Conservation (phyloP, 2,329 filamentous ascomycete species). For the Colletotrichum cereale region DNA sequence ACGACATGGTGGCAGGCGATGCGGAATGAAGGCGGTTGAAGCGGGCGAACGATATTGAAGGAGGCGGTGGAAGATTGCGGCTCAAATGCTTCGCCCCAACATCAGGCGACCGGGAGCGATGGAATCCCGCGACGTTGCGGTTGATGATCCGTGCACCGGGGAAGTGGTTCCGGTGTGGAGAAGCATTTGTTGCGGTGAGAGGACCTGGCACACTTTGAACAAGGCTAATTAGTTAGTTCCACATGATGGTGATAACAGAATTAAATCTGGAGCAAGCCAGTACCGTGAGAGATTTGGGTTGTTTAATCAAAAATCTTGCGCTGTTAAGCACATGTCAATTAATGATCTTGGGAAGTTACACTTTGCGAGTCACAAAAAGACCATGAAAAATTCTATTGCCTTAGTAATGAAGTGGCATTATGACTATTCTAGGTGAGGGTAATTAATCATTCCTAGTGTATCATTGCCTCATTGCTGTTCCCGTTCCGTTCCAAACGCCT, state of each 20-base stretch:
- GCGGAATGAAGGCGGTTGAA: background rate
- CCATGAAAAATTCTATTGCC: no score
- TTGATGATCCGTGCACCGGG: constrained; percentile 25
- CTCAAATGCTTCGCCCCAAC: background rate
- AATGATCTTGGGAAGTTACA: no score
- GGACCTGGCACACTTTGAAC: no score
- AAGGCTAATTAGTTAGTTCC: background rate
- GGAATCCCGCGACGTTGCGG: constrained; percentile 5
- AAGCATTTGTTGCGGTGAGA: background rate
- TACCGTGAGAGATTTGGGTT: no score
- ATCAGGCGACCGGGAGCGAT: no score
- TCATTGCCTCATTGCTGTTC: constrained; percentile 36
- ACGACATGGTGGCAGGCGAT: constrained; percentile 40
- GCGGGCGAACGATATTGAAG: background rate
- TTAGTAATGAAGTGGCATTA: constrained; percentile 40
- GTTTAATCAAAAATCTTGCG: no score
- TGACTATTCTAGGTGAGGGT: constrained; percentile 29
- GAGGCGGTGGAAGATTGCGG: background rate
- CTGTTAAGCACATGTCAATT: no score
- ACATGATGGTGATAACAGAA: background rate
- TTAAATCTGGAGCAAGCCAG: no score
- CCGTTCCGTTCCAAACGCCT: constrained; percentile 29
- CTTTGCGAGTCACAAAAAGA: no score
- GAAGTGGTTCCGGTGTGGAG: background rate
- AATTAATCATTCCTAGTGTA: constrained; percentile 7